Conservation (phyloP, 1,284 basidiomycete genomes). For the Rhodotorula sp. region DNA sequence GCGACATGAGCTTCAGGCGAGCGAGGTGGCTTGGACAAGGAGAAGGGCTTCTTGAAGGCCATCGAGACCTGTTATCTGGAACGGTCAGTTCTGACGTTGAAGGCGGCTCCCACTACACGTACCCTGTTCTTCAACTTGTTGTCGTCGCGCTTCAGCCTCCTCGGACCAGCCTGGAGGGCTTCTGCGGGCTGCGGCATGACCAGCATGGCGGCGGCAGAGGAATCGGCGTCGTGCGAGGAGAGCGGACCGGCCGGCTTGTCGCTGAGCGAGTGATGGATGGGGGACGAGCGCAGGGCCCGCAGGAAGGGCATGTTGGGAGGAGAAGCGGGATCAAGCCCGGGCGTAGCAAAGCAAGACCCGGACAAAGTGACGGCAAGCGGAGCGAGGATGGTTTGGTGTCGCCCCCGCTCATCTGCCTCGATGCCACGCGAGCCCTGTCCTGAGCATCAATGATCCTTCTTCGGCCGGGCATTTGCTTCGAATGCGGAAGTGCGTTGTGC, state of each 20-base stretch:
- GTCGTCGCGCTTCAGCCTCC: slow-evolving; percentile 10
- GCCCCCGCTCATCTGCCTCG: too few species aligned
- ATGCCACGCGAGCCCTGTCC: too few species aligned
- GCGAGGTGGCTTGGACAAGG: neutral
- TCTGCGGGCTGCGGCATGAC: neutral
- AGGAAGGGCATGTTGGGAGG: neutral
- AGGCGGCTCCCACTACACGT: neutral
- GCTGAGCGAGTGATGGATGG: neutral
- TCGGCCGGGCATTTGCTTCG: too few species aligned
- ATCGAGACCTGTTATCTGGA: slow-evolving; percentile 11
- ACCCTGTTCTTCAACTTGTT: slow-evolving; percentile 27
- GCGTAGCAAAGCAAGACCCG: neutral
- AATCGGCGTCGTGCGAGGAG: neutral
- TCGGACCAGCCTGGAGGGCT: slow-evolving; percentile 15
- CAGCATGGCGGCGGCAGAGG: neutral
- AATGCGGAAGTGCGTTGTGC: too few species aligned
- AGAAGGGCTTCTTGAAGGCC: slow-evolving; percentile 25
- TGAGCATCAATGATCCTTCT: too few species aligned
- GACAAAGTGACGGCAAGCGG: neutral
- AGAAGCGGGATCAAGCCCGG: neutral
- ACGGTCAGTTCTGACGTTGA: neutral
- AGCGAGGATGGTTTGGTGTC: neutral
- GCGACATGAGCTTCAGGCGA: neutral
- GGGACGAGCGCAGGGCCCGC: neutral
- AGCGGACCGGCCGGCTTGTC: neutral